A percentile compares a stretch with the other conserved stretches of the same genome.
Evolutionary conservation across 192 early-diverging fungal species (phyloP).

Genomic region (Backusella luteola): DNA sequence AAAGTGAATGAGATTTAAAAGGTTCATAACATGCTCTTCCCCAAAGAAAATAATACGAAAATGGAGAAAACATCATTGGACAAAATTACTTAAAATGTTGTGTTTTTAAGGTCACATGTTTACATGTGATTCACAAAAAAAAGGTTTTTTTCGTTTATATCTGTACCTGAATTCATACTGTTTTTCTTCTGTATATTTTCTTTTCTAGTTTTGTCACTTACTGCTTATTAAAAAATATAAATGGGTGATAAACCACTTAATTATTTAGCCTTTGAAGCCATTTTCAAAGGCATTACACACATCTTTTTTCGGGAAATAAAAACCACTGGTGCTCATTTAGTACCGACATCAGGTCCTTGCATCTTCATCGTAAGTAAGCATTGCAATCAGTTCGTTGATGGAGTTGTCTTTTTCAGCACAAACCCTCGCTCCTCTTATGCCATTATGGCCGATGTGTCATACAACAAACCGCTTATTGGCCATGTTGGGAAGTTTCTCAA

Average conservation of each 20-base stretch:
- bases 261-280: constrained; percentile 44
- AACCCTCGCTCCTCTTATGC: constrained; percentile 25
- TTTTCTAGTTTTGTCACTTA: background rate
- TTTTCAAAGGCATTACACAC: constrained; percentile 63
- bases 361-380: constrained; percentile 89
- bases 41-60: background rate
- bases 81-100: background rate
- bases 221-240: background rate
- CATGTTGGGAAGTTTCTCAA: constrained; percentile 28
- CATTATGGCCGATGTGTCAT: constrained; percentile 31
- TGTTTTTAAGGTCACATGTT: constrained; percentile 2
- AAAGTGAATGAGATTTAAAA: background rate
- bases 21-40: background rate
- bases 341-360: constrained; percentile 85
- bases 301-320: constrained; percentile 92
- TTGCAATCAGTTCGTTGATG: constrained; percentile 59
- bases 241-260: constrained; percentile 9
- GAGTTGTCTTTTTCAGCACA: constrained; percentile 22
- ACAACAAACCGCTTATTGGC: constrained; percentile 26
- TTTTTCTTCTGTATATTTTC: background rate
- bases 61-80: background rate
- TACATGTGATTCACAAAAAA: background rate
- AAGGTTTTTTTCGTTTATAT: background rate
- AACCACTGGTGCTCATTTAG: constrained; percentile 71
- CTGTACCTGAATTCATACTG: background rate